Percentiles rank a stretch among this genome's conserved stretches.
Conservation (phyloP, 1,284 basidiomycete species). For the Pholiota adiposa region DNA sequence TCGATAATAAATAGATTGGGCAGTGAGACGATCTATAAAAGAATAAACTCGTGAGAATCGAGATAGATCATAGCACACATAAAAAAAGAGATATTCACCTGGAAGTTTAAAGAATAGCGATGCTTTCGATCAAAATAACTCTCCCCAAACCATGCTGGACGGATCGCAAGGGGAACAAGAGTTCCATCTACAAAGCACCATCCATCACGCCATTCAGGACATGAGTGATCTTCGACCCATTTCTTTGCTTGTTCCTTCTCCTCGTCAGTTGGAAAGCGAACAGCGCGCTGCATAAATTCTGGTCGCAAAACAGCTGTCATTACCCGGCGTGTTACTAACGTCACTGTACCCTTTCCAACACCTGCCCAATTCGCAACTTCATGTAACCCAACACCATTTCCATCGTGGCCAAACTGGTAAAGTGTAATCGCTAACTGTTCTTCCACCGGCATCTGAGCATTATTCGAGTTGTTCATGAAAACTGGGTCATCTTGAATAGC, state of each 20-base stretch:
- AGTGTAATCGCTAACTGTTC: slow-evolving; percentile 35
- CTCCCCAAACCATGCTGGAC: slow-evolving; percentile 20
- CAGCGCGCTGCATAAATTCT: slow-evolving; percentile 18
- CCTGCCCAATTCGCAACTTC: background rate
- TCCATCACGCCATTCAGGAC: slow-evolving; percentile 33
- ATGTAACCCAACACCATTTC: slow-evolving; percentile 30
- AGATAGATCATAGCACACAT: background rate
- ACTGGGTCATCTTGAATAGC: slow-evolving; percentile 29
- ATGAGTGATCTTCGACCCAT: slow-evolving; percentile 31
- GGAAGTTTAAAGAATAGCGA: slow-evolving; percentile 11
- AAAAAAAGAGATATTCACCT: slow-evolving; percentile 6
- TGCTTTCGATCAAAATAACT: slow-evolving; percentile 29
- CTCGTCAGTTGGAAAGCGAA: slow-evolving; percentile 22
- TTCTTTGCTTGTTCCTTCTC: slow-evolving; percentile 31
- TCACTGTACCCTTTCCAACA: background rate
- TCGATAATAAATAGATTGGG: slow-evolving; percentile 38
- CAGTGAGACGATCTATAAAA: slow-evolving; percentile 28
- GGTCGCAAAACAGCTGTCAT: slow-evolving; percentile 28
- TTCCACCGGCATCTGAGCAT: slow-evolving; percentile 31
- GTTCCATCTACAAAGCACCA: slow-evolving; percentile 39
- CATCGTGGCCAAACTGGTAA: slow-evolving; percentile 36
- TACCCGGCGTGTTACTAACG: slow-evolving; percentile 19
- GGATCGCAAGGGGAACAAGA: slow-evolving; percentile 29
- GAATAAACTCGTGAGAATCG: too few species aligned
- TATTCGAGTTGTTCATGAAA: slow-evolving; percentile 34